Evolutionary conservation across 2,329 filamentous ascomycete genomes (phyloP).

Genomic region (Hyphodiscus sp.): DNA sequence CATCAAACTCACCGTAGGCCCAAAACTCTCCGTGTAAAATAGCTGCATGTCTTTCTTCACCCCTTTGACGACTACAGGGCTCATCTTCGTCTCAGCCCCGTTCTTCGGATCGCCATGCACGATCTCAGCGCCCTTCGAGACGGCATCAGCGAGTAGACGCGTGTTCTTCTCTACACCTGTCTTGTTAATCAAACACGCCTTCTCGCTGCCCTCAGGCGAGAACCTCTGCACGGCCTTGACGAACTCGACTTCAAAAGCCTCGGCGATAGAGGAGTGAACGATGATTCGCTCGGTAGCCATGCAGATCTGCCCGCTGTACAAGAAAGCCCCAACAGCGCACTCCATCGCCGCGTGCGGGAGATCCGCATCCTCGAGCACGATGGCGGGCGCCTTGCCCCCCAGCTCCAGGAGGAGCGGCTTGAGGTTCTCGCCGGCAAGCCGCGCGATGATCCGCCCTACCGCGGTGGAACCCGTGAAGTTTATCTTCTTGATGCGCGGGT

Average conservation of each 20-base stretch:
- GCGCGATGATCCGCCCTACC: constrained; percentile 67
- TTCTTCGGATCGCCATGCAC: constrained; percentile 33
- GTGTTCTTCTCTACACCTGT: constrained; percentile 61
- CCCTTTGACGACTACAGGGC: constrained; percentile 60
- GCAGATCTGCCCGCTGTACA: constrained; percentile 75
- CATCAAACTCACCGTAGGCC: constrained; percentile 64
- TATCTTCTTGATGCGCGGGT: constrained; percentile 66
- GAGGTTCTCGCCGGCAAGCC: constrained; percentile 62
- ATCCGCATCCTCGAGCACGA: constrained; percentile 76
- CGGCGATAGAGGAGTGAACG: constrained; percentile 43
- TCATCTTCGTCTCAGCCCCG: constrained; percentile 39
- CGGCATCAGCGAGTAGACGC: constrained; percentile 60
- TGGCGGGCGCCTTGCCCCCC: constrained; percentile 73
- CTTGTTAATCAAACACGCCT: constrained; percentile 58
- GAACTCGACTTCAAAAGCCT: constrained; percentile 37
- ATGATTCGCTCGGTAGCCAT: constrained; percentile 76
- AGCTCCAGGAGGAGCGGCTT: constrained; percentile 79
- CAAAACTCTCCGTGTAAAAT: constrained; percentile 70
- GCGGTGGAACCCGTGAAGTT: constrained; percentile 78
- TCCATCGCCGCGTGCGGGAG: constrained; percentile 62
- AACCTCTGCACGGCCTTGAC: constrained; percentile 34
- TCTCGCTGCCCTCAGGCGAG: constrained; percentile 51
- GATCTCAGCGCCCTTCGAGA: constrained; percentile 56
- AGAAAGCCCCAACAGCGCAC: constrained; percentile 63
- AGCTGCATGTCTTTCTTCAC: constrained; percentile 69